A percentile compares a stretch with the other conserved stretches of the same genome.
These are phyloP conservation scores for Fomitopsis pinicola DNA, from an alignment of 1,284 basidiomycete genomes.

Conservation along the genomic window DNA sequence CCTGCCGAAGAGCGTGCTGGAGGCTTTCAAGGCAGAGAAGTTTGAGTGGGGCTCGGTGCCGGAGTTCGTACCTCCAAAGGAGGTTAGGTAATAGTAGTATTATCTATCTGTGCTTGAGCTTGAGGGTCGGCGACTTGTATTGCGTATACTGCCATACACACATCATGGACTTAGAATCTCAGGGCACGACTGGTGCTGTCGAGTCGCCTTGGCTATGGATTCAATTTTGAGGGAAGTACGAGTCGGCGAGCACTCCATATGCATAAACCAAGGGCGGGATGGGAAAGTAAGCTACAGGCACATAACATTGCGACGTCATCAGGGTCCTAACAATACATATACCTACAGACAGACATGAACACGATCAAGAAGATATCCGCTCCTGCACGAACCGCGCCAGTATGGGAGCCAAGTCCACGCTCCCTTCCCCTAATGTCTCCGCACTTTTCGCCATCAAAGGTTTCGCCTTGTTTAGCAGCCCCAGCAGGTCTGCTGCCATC, in stretches of 20 bases:
- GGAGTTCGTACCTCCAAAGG: conserved; percentile 72
- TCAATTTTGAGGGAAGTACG: too few relatives aligned
- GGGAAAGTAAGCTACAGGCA: neutral
- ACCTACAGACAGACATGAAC: conserved; percentile 4
- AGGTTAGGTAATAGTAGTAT: conserved; percentile 43
- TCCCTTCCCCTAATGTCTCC: conserved; percentile 34
- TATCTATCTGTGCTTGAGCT: too few relatives aligned
- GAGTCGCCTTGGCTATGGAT: too few relatives aligned
- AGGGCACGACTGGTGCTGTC: too few relatives aligned
- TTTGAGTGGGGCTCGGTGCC: conserved; percentile 78
- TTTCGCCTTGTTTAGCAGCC: conserved; percentile 61
- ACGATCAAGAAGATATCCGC: conserved; percentile 33
- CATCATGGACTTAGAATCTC: too few relatives aligned
- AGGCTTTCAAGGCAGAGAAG: conserved; percentile 54
- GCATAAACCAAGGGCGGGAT: neutral
- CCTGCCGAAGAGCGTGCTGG: conserved; percentile 47
- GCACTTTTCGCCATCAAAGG: conserved; percentile 55
- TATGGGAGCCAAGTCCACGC: conserved; percentile 53
- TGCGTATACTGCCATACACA: too few relatives aligned
- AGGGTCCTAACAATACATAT: neutral
- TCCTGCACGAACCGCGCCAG: conserved; percentile 64
- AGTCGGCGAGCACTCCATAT: neutral
- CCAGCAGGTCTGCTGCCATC: conserved; percentile 69
- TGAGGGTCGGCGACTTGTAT: too few relatives aligned
- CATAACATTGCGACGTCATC: conserved; percentile 1